A percentile compares a stretch with the other conserved stretches of the same genome.
phyloP scores from a whole-genome alignment of 192 early-diverging fungal genomes.

The Coemansia asiatica region DNA sequence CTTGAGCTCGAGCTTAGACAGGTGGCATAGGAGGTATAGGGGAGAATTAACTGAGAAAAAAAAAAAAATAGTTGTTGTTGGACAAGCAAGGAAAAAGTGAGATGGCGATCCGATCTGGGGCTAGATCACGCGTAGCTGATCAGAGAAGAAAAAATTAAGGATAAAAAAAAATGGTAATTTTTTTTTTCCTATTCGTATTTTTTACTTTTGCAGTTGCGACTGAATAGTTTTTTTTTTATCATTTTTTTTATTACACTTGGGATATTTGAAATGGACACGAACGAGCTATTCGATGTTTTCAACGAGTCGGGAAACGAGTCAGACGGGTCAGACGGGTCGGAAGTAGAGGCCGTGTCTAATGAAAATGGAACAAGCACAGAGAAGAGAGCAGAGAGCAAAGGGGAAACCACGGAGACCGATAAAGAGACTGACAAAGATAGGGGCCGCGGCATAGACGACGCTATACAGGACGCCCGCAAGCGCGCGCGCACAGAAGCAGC shows the following conservation, averaged over 20 bases:
- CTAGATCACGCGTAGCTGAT: neutral
- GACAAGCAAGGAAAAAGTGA: too few species aligned
- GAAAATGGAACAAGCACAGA: too few species aligned
- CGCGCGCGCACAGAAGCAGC: conserved; percentile 27
- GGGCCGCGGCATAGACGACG: too few species aligned
- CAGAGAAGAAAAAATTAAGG: too few species aligned
- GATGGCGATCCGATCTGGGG: too few species aligned
- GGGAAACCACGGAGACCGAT: neutral
- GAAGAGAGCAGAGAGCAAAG: too few species aligned
- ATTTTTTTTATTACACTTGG: conserved; percentile 1
- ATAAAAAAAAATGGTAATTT: neutral
- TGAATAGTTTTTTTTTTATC: neutral
- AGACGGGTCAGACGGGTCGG: conserved; percentile 24
- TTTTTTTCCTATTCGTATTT: too few species aligned
- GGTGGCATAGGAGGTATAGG: neutral
- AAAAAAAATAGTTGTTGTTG: neutral
- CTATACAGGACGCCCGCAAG: too few species aligned
- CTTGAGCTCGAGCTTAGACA: too few species aligned
- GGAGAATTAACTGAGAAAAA: neutral
- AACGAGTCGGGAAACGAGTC: conserved; percentile 35
- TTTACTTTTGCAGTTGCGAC: too few species aligned
- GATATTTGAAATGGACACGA: conserved; percentile 32
- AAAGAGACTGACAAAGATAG: conserved; percentile 4
- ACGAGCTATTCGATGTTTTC: conserved; percentile 50
- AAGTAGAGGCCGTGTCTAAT: neutral